Evolutionary conservation across 192 early-diverging fungal genomes (phyloP).

Genomic region (Coemansia sp.): DNA sequence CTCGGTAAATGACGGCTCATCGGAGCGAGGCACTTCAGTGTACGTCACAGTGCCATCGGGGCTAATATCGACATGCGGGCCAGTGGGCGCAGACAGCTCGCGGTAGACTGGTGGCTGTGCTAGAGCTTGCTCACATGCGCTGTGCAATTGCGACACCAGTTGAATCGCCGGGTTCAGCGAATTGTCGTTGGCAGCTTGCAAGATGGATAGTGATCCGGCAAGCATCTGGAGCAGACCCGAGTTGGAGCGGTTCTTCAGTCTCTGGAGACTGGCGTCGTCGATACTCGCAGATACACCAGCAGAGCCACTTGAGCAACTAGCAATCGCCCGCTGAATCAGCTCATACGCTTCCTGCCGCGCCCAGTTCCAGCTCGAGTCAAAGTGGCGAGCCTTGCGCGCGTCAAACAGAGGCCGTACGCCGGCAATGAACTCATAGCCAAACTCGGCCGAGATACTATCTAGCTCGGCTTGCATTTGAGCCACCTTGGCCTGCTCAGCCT

Average conservation of each 20-base stretch:
- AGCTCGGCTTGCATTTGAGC: constrained; percentile 70
- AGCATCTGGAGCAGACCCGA: constrained; percentile 75
- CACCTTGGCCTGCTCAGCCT: constrained; percentile 62
- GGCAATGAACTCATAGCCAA: constrained; percentile 75
- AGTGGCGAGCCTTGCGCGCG: constrained; percentile 79
- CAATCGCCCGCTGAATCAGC: constrained; percentile 84
- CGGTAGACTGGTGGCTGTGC: constrained; percentile 75
- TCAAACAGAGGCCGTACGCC: constrained; percentile 83
- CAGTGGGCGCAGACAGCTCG: constrained; percentile 80
- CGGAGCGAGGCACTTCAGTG: constrained; percentile 75
- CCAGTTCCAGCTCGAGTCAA: constrained; percentile 98
- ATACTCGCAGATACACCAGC: constrained; percentile 70
- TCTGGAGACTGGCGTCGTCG: constrained; percentile 45
- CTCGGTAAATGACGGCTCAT: constrained; percentile 76
- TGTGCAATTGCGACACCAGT: constrained; percentile 70
- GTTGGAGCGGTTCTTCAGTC: constrained; percentile 83
- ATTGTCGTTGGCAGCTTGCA: constrained; percentile 64
- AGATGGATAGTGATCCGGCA: constrained; percentile 61
- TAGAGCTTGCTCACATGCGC: constrained; percentile 78
- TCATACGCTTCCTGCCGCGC: constrained; percentile 67
- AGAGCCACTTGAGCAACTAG: constrained; percentile 40
- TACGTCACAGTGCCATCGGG: constrained; percentile 78
- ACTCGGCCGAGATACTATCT: constrained; percentile 78
- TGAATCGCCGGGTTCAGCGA: constrained; percentile 57
- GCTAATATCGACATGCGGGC: constrained; percentile 75